phyloP scores from a whole-genome alignment of 228 moss, liverwort and hornwort species.

The Sphagnum magellanicum region DNA sequence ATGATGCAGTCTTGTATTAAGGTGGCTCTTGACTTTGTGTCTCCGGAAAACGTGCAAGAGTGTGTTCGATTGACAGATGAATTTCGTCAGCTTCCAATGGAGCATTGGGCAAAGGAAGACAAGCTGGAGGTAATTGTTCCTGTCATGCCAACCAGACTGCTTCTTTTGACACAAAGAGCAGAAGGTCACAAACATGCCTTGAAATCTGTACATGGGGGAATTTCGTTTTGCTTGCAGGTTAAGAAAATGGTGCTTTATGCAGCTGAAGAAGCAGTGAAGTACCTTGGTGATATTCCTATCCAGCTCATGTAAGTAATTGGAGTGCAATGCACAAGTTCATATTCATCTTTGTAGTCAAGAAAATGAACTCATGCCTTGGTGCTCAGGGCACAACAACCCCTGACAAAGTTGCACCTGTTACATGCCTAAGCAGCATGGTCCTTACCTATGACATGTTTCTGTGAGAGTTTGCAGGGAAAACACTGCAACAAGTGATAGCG shows the following conservation, averaged over 20 bases:
- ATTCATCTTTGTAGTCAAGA: too few relatives aligned
- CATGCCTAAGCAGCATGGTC: too few relatives aligned
- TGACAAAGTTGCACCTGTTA: too few relatives aligned
- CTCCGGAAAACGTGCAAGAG: conserved; percentile 86
- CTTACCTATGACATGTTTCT: too few relatives aligned
- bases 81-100: conserved; percentile 77
- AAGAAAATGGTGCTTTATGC: conserved; percentile 83
- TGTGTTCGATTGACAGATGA: conserved; percentile 80
- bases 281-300: conserved; percentile 10
- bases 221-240: conserved; percentile 35
- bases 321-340: too few relatives aligned
- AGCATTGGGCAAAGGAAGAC: conserved; percentile 91
- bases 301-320: conserved; percentile 26
- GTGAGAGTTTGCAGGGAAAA: too few relatives aligned
- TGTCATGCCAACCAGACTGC: neutral
- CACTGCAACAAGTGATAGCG: too few relatives aligned
- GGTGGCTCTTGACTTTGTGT: conserved; percentile 94
- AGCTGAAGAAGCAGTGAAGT: conserved; percentile 54
- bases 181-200: too few relatives aligned
- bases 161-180: too few relatives aligned
- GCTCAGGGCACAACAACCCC: too few relatives aligned
- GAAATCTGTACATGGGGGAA: too few relatives aligned
- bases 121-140: conserved; percentile 66
- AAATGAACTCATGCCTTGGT: too few relatives aligned
- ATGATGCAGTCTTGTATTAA: conserved; percentile 89